A percentile compares a stretch with the other conserved stretches of the same genome.
phyloP scores from a whole-genome alignment of 208 protist species.

The Acanthamoeba culbertsoni region DNA sequence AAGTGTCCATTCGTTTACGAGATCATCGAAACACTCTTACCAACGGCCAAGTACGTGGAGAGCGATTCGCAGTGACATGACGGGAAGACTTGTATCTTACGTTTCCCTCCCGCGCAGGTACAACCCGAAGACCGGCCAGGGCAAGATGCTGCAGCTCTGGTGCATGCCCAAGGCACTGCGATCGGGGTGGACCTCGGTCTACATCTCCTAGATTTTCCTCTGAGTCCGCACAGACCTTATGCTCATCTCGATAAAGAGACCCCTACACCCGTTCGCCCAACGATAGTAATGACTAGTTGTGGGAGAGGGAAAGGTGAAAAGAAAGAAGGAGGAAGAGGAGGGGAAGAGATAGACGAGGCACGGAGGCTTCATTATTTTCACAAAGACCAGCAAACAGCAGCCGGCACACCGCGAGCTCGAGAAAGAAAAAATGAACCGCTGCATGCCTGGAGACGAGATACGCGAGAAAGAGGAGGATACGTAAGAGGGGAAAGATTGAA shows the following conservation, averaged over 20 bases:
- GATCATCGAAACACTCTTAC: conserved; percentile 67
- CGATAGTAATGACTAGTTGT: too few species aligned
- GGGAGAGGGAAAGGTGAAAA: too few species aligned
- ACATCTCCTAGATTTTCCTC: background rate
- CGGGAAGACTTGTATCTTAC: background rate
- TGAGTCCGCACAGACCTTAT: too few species aligned
- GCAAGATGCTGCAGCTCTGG: conserved; percentile 57
- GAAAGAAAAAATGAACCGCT: background rate
- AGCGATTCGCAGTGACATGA: background rate
- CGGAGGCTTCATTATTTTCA: conserved; percentile 1
- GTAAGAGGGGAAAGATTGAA: background rate
- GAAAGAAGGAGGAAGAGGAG: background rate
- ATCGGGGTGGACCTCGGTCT: conserved; percentile 16
- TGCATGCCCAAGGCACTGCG: background rate
- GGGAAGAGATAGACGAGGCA: background rate
- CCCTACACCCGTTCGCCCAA: too few species aligned
- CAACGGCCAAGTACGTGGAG: conserved; percentile 1
- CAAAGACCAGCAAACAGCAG: background rate
- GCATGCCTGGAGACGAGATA: background rate
- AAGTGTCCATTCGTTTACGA: conserved; percentile 56
- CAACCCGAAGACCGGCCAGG: background rate
- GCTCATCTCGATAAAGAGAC: too few species aligned
- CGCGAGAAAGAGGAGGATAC: background rate
- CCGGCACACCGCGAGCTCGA: background rate
- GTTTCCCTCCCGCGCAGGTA: background rate